These are phyloP conservation scores for Ustilago vetiveriae DNA, from an alignment of 1,284 basidiomycete species.

Conservation along the genomic window DNA sequence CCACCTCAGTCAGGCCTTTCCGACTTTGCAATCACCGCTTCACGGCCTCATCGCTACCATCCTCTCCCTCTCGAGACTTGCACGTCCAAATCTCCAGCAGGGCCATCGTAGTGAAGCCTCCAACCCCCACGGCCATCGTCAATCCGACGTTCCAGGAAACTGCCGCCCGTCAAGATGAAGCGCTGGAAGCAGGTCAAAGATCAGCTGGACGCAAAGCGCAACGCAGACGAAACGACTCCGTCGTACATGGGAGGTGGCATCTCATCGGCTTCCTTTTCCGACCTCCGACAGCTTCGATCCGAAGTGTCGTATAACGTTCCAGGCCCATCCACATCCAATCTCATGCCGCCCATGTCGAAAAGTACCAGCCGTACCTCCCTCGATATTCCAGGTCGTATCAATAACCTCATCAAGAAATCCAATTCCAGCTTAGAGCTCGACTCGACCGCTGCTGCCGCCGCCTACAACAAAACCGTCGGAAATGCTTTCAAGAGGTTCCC, in stretches of 20 bases:
- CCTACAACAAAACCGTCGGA: slow-evolving; percentile 8
- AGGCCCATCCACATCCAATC: slow-evolving; percentile 19
- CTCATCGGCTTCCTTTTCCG: slow-evolving; percentile 34
- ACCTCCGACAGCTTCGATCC: slow-evolving; percentile 23
- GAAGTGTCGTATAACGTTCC: background rate
- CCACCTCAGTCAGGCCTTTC: too few species aligned
- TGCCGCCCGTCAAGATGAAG: slow-evolving; percentile 14
- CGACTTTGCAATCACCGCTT: too few species aligned
- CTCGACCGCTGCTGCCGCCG: slow-evolving; percentile 3
- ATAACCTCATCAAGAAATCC: slow-evolving; percentile 35
- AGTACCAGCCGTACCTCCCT: slow-evolving; percentile 40
- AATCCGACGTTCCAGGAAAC: background rate
- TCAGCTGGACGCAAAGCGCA: slow-evolving; percentile 39
- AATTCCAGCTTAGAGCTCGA: slow-evolving; percentile 32
- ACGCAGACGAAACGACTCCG: slow-evolving; percentile 3
- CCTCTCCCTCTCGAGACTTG: background rate
- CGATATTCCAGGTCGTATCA: slow-evolving; percentile 38
- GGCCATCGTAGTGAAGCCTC: background rate
- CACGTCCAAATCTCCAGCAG: background rate
- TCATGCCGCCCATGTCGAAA: slow-evolving; percentile 27
- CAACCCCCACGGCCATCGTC: background rate
- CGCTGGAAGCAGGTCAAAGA: slow-evolving; percentile 43
- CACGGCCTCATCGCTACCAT: background rate
- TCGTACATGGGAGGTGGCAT: slow-evolving; percentile 38
- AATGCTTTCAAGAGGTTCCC: slow-evolving; percentile 32